Evolutionary conservation across 2,329 filamentous ascomycete species (phyloP).

Genomic region (Penicillium hesseltinei): DNA sequence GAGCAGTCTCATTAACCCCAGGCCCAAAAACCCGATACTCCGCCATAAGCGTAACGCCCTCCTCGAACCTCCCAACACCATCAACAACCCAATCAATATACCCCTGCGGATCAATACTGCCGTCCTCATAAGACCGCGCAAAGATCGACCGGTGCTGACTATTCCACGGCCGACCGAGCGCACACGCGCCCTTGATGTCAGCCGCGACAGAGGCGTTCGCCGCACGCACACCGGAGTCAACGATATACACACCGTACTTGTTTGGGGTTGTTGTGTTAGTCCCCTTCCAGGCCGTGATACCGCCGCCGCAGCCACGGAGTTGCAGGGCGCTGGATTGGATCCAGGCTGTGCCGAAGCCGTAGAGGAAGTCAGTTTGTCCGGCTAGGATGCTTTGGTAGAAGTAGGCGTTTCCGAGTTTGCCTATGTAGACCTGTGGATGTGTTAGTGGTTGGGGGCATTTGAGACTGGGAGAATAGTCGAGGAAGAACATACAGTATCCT

Average conservation of each 20-base stretch:
- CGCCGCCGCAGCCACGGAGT: slow-evolving; percentile 62
- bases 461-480: background rate
- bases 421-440: slow-evolving; percentile 53
- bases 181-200: slow-evolving; percentile 48
- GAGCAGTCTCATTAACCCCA: slow-evolving; percentile 53
- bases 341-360: slow-evolving; percentile 66
- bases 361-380: slow-evolving; percentile 67
- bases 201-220: slow-evolving; percentile 51
- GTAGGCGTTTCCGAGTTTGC: slow-evolving; percentile 65
- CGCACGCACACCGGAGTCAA: slow-evolving; percentile 53
- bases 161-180: slow-evolving; percentile 65
- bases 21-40: slow-evolving; percentile 55
- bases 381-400: slow-evolving; percentile 61
- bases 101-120: slow-evolving; percentile 52
- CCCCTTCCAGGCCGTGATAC: slow-evolving; percentile 68
- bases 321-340: slow-evolving; percentile 55
- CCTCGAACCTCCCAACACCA: slow-evolving; percentile 35
- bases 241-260: slow-evolving; percentile 66
- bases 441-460: background rate
- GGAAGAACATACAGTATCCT: slow-evolving; percentile 55
- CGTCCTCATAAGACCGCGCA: slow-evolving; percentile 55
- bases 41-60: slow-evolving; percentile 55
- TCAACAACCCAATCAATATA: slow-evolving; percentile 54
- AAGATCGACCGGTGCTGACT: slow-evolving; percentile 58
- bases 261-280: slow-evolving; percentile 65